These are phyloP conservation scores for Leccinum aurantiacum DNA, from an alignment of 768 basidiomycete species.

Conservation along the genomic window DNA sequence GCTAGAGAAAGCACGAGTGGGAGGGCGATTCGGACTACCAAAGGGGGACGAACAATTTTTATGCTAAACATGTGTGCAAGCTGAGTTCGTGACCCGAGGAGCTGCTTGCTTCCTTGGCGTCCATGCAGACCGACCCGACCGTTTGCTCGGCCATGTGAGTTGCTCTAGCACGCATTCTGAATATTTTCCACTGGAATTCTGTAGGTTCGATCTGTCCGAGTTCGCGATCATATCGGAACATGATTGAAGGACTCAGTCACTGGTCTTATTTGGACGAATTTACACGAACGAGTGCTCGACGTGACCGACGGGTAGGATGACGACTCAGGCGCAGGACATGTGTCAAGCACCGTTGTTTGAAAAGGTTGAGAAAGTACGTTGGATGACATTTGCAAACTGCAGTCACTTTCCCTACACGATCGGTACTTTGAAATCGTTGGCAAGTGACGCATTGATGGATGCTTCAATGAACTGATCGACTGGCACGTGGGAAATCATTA, in stretches of 20 bases:
- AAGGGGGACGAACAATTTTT: slow-evolving; percentile 31
- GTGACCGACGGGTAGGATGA: no score
- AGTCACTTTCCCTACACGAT: slow-evolving; percentile 17
- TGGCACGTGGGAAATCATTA: no score
- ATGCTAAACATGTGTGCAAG: slow-evolving; percentile 36
- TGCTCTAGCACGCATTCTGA: background rate
- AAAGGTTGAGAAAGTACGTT: slow-evolving; percentile 42
- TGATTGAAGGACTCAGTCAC: slow-evolving; percentile 30
- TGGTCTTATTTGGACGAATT: slow-evolving; percentile 43
- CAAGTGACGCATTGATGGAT: background rate
- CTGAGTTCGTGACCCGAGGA: slow-evolving; percentile 37
- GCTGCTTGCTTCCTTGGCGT: slow-evolving; percentile 25
- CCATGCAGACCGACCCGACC: slow-evolving; percentile 30
- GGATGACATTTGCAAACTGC: slow-evolving; percentile 32
- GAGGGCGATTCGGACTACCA: slow-evolving; percentile 41
- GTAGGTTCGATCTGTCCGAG: slow-evolving; percentile 30
- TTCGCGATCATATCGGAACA: slow-evolving; percentile 39
- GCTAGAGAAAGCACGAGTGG: slow-evolving; percentile 33
- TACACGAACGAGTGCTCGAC: no score
- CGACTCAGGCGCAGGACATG: no score
- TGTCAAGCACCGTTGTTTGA: slow-evolving; percentile 5
- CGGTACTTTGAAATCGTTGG: slow-evolving; percentile 22
- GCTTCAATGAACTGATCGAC: no score
- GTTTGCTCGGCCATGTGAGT: slow-evolving; percentile 37
- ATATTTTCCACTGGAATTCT: background rate